A percentile compares a stretch with the other conserved stretches of the same genome.
Conservation (phyloP, 176 grass and related monocot genomes). For the Luzula sylvatica region DNA sequence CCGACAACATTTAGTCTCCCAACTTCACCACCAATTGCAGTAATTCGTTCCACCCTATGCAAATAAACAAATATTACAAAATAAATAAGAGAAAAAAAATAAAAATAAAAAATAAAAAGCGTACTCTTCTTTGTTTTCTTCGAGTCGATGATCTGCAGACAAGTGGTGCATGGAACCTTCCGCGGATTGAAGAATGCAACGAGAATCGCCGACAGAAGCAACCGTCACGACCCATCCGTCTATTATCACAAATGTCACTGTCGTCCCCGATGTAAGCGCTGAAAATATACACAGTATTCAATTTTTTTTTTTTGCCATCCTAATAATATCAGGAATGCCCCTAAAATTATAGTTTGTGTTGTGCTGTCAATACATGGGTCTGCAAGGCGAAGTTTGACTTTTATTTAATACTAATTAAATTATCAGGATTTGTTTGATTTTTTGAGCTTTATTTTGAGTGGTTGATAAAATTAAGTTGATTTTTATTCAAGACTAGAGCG, state of each 20-base stretch:
- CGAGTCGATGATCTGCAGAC: conserved; percentile 80
- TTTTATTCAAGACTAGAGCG: too few relatives aligned
- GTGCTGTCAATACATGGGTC: too few relatives aligned
- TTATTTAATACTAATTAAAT: too few relatives aligned
- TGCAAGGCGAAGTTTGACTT: too few relatives aligned
- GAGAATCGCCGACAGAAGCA: conserved; percentile 85
- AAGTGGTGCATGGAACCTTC: conserved; percentile 70
- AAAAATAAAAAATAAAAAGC: conserved; percentile 1
- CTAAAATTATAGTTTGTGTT: too few relatives aligned
- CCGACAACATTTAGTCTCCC: conserved; percentile 75
- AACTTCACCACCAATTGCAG: conserved; percentile 69
- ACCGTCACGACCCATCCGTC: conserved; percentile 94
- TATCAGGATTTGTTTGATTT: too few relatives aligned
- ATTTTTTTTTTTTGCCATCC: too few relatives aligned
- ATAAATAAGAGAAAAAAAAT: conserved; percentile 12
- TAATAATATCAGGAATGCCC: too few relatives aligned
- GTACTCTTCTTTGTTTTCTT: conserved; percentile 82
- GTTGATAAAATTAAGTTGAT: too few relatives aligned
- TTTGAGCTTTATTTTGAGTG: too few relatives aligned
- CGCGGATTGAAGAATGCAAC: conserved; percentile 75
- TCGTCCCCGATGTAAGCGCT: conserved; percentile 71
- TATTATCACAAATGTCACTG: conserved; percentile 87
- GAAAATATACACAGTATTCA: too few relatives aligned
- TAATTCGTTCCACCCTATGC: conserved; percentile 70
- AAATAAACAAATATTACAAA: neutral